These are phyloP conservation scores for Aquilaria agallochum DNA, from an alignment of 441 rosid genomes.

Conservation along the genomic window DNA sequence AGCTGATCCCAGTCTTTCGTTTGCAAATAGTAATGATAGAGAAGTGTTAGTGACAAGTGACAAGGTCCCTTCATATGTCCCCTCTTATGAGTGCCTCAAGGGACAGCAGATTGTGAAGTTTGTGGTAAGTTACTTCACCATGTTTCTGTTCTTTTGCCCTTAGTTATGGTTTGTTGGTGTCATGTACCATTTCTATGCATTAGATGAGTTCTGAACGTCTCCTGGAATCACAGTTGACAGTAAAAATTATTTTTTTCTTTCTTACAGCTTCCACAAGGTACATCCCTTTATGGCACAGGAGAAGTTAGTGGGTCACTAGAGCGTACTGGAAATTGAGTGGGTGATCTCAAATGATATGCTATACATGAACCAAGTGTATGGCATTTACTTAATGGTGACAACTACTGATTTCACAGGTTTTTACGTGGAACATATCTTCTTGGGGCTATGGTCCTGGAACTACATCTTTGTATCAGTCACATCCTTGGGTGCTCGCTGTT, in stretches of 20 bases:
- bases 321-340: conserved; percentile 88
- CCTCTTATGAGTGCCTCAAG: conserved; percentile 32
- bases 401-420: conserved; percentile 42
- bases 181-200: too few relatives aligned
- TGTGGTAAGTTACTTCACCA: conserved; percentile 36
- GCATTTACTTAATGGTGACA: too few relatives aligned
- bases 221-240: too few relatives aligned
- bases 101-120: conserved; percentile 70
- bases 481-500: conserved; percentile 93
- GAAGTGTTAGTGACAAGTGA: conserved; percentile 41
- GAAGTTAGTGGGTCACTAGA: conserved; percentile 97
- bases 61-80: conserved; percentile 48
- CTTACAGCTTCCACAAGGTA: conserved; percentile 71
- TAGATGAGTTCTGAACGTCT: too few relatives aligned
- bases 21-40: conserved; percentile 46
- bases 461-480: conserved; percentile 95
- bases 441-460: conserved; percentile 90
- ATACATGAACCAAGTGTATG: neutral
- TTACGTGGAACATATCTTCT: conserved; percentile 91
- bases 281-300: conserved; percentile 92
- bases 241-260: conserved; percentile 3
- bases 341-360: conserved; percentile 18
- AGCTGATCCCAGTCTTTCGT: conserved; percentile 74
- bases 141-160: neutral
- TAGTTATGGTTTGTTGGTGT: neutral